These are phyloP conservation scores for Tylopilus vinaceipallidus DNA, from an alignment of 768 basidiomycete genomes.

Conservation along the genomic window DNA sequence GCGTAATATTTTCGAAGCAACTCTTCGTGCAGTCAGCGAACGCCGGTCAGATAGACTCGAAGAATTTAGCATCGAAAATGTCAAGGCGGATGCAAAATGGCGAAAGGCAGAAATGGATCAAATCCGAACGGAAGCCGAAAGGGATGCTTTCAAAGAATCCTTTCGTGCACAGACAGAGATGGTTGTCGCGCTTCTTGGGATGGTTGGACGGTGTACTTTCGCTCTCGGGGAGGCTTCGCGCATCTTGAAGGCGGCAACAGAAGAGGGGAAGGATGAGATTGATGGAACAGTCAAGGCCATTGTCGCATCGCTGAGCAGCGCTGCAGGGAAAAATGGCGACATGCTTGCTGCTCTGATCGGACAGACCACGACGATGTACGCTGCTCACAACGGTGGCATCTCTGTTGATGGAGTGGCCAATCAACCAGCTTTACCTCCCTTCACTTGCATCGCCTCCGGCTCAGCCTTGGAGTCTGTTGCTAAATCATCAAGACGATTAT, in stretches of 20 bases:
- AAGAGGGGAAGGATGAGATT: constrained; percentile 36
- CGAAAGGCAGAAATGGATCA: constrained; percentile 71
- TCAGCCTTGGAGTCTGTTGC: constrained; percentile 45
- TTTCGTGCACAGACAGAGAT: constrained; percentile 64
- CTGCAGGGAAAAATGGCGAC: constrained; percentile 69
- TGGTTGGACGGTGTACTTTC: constrained; percentile 77
- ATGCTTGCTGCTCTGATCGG: constrained; percentile 67
- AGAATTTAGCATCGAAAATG: constrained; percentile 61
- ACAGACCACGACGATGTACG: constrained; percentile 61
- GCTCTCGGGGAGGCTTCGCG: constrained; percentile 59
- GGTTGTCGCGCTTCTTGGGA: constrained; percentile 70
- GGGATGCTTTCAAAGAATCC: constrained; percentile 60
- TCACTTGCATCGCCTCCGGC: constrained; percentile 47
- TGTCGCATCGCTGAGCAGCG: constrained; percentile 46
- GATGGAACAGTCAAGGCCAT: constrained; percentile 46
- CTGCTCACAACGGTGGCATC: constrained; percentile 33
- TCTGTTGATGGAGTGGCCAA: constrained; percentile 50
- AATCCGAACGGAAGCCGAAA: constrained; percentile 61
- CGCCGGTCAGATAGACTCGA: constrained; percentile 77
- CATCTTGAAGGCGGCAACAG: constrained; percentile 40
- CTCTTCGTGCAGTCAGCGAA: constrained; percentile 79
- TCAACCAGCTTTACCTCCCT: constrained; percentile 41
- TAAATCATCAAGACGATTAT: constrained; percentile 42
- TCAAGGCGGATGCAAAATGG: constrained; percentile 67
- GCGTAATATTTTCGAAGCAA: constrained; percentile 80